Conservation (phyloP, 139 green algal species). For the Parachlorella kessleri region DNA sequence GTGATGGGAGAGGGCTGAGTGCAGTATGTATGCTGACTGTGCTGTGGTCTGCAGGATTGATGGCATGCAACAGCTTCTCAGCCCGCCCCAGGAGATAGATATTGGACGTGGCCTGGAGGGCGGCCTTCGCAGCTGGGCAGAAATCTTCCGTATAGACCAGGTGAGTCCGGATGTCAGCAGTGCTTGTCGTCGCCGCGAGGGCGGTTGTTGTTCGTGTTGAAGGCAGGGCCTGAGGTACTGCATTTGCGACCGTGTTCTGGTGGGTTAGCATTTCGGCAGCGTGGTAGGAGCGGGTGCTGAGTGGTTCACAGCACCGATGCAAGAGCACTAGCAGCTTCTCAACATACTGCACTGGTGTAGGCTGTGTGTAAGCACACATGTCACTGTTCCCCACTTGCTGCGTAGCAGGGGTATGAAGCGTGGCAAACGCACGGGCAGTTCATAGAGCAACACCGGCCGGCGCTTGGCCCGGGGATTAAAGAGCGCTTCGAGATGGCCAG, state of each 20-base stretch:
- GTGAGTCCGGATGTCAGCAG: conserved; percentile 29
- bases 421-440: conserved; percentile 81
- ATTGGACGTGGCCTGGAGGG: conserved; percentile 41
- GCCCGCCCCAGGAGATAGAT: conserved; percentile 48
- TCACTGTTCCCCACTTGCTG: too few relatives aligned
- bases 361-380: too few relatives aligned
- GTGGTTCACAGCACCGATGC: too few relatives aligned
- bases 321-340: not conserved
- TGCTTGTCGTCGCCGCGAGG: too few relatives aligned
- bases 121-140: conserved; percentile 63
- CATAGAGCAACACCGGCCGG: conserved; percentile 59
- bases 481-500: conserved; percentile 84
- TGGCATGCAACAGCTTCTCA: conserved; percentile 44
- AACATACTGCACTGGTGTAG: too few relatives aligned
- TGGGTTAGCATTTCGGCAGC: not conserved
- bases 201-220: too few relatives aligned
- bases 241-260: too few relatives aligned
- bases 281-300: too few relatives aligned
- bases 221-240: too few relatives aligned
- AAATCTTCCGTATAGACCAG: conserved; percentile 71
- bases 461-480: conserved; percentile 77
- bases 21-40: too few relatives aligned
- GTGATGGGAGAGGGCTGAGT: too few relatives aligned
- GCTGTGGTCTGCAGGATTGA: too few relatives aligned
- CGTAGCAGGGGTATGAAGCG: conserved; percentile 68